Base-by-base conservation (phyloP, 148 eudicot genomes). In the Spergularia bocconei region DNA sequence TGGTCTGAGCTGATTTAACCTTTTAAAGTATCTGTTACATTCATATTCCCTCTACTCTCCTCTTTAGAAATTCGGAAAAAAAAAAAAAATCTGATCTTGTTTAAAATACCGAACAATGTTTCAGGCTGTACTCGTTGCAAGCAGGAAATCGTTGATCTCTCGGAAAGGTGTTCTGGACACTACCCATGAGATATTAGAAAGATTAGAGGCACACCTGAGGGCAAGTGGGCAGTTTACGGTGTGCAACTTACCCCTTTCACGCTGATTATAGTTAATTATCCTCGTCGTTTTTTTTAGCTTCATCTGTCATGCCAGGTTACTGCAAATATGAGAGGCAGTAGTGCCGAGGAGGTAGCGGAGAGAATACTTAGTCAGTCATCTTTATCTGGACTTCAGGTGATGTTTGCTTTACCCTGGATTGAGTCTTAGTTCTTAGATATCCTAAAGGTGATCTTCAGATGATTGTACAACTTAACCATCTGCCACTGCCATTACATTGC, bases 251-350 rank as follows among this genome's bases (percentile, higher is more conserved):
- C 20, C 17, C 44, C 59, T 67, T 25, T 29, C 17, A 59, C 56
- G 58, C 55, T 20, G 7, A 60, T 56, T 56, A 11, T 56, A 19
- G 10, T 69, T 33, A 47, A 70, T 15, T 77, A 57, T 56, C 38
- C 15, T 41, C 47, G 60, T 61, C 36, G 47, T 68, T 72, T 59
- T 38, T 59, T 63, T 82, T 54, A 25, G 58, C 23, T 64, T 78
- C 70, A 77, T 25, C 5, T 20, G 67, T 50, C 51, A 50, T 84
- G 12, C 55, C 82, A 93, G 98, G 95, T 93, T 58, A 84, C 86
- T 70, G 96, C 98, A 73, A 94, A 91, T 85, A 94, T 94, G 98
- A 90, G 98, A 79, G 98, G 98, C 75, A 87, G 80, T 71, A 90
- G 90, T 81, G 89, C 91, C 6, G 96, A 90, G 87, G 93, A 94